Percentiles rank a stretch among this genome's conserved stretches.
Conservation (phyloP, 805 yeast species). For the Suhomyces sp. region DNA sequence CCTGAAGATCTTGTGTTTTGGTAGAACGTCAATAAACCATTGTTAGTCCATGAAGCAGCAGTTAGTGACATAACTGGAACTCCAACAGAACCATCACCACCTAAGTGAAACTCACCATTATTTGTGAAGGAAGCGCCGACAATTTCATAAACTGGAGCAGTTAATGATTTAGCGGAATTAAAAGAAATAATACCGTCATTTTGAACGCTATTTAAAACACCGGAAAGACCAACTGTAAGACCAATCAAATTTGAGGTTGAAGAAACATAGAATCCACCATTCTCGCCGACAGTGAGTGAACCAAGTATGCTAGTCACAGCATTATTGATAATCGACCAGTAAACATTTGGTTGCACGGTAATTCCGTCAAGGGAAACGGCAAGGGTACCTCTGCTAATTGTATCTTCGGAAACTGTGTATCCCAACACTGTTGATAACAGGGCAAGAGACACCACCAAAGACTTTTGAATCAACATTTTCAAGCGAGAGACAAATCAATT, state of each 20-base stretch:
- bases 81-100: constrained; percentile 11
- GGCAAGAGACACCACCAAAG: background rate
- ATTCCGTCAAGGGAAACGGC: constrained; percentile 19
- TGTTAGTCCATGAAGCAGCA: constrained; percentile 11
- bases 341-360: constrained; percentile 13
- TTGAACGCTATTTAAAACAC: constrained; percentile 11
- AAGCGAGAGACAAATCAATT: background rate
- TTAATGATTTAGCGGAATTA: constrained; percentile 12
- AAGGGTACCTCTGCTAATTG: constrained; percentile 17
- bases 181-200: constrained; percentile 19
- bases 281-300: constrained; percentile 9
- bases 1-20: constrained; percentile 21
- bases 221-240: constrained; percentile 9
- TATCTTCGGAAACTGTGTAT: constrained; percentile 11
- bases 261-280: constrained; percentile 16
- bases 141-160: constrained; percentile 8
- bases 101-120: constrained; percentile 8
- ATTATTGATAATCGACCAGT: constrained; percentile 16
- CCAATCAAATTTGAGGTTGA: constrained; percentile 7
- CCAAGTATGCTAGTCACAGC: constrained; percentile 13
- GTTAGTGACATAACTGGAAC: constrained; percentile 11
- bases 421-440: constrained; percentile 1
- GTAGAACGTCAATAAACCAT: constrained; percentile 20
- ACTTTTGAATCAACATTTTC: constrained; percentile 1
- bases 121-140: constrained; percentile 7